Percentiles rank a stretch among this genome's conserved stretches.
These are phyloP conservation scores for Aspergillus caelatus DNA, from an alignment of 2,329 filamentous ascomycete genomes.

Conservation along the genomic window DNA sequence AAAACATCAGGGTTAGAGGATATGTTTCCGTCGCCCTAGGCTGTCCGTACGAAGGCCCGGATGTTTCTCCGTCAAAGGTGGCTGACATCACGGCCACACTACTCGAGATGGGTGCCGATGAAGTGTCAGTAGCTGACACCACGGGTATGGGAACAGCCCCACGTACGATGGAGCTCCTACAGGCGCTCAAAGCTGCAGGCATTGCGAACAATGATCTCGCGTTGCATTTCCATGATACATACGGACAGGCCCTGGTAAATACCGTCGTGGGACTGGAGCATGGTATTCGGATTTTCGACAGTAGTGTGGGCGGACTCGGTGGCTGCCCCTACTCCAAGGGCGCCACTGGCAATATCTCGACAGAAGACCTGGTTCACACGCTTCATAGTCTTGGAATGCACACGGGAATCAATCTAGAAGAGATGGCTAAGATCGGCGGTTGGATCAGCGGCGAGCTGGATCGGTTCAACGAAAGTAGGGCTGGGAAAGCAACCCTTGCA, in stretches of 20 bases:
- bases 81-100: constrained; percentile 63
- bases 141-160: constrained; percentile 70
- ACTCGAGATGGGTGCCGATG: constrained; percentile 67
- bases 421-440: constrained; percentile 57
- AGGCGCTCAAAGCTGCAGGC: constrained; percentile 61
- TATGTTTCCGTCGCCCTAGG: constrained; percentile 68
- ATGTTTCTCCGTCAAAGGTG: constrained; percentile 62
- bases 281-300: constrained; percentile 65
- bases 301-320: constrained; percentile 65
- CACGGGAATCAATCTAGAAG: constrained; percentile 60
- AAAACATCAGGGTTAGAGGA: constrained; percentile 61
- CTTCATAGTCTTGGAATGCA: constrained; percentile 63
- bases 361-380: constrained; percentile 64
- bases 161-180: constrained; percentile 60
- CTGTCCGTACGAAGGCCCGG: constrained; percentile 67
- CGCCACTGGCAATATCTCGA: constrained; percentile 67
- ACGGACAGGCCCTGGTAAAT: constrained; percentile 66
- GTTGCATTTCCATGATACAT: constrained; percentile 69
- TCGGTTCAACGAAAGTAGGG: constrained; percentile 55
- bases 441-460: constrained; percentile 61
- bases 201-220: constrained; percentile 63
- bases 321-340: constrained; percentile 68
- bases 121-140: constrained; percentile 68
- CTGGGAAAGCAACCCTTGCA: constrained; percentile 55
- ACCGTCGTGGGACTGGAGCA: constrained; percentile 64